Base-by-base conservation (phyloP, 371 early-diverging fungal species). In the Dinochytrium kinnereticum region DNA sequence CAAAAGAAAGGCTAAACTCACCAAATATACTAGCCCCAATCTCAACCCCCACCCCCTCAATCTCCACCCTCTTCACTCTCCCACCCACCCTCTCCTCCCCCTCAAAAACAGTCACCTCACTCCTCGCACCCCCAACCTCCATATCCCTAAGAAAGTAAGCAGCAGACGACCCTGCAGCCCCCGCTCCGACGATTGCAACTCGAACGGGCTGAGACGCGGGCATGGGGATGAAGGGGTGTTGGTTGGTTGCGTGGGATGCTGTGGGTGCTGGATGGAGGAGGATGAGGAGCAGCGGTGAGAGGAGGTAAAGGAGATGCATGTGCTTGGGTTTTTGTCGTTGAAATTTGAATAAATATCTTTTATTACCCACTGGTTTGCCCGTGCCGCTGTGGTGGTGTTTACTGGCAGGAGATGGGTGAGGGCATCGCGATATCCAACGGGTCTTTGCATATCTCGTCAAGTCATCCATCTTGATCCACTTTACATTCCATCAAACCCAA, bases 21-120 rank as follows among this genome's bases (percentile, higher is more conserved):
- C 64, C 59, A 38, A 72, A 72, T 5, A 76, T 71, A 36, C 69
- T 68, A 17, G 72, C 72, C 7, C 72, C 76, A n/a, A 49, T 39
- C 36, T 72, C 76, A 26, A 72, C 68, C 2, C 24, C 26, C 2
- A 72, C 69, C n/a, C 7, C n/a, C 34, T 51, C 53, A 26, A 38
- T 31, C n/a, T 64, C 67, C 38, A 77, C 28, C 24, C 61, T 19
- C 26, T 38, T 21, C 1, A 73, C 80, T n/a, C 80, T 66, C 24
- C 80, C 80, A 40, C 80, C 80, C 21, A 80, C 37, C 30, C 73
- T 61, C 24, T 66, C 68, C 5, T 72, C 61, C 0, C 72, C 69
- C 64, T 80, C 80, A 51, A 59, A 75, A 0, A 71, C 38, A 21
- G 76, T 66, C 17, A 75, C 28, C 28, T 50, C 49, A 0, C 26